phyloP scores from a whole-genome alignment of 257 asterid species.

The Scutellaria baicalensis region DNA sequence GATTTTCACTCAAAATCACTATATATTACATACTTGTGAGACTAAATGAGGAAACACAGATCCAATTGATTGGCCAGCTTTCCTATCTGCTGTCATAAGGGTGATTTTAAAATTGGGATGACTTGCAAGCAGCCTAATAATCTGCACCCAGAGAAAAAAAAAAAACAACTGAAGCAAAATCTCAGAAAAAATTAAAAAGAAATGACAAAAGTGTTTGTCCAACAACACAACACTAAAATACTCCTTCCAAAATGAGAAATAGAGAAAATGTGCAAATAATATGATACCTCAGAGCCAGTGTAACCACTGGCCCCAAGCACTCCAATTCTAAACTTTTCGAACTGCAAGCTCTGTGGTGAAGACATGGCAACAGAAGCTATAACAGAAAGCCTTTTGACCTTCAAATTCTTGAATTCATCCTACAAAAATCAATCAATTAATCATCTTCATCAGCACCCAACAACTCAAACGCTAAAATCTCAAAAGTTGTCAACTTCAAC shows the following conservation, averaged over 20 bases:
- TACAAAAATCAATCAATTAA: constrained; percentile 8
- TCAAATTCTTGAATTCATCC: constrained; percentile 31
- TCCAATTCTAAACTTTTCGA: constrained; percentile 53
- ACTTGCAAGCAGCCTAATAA: constrained; percentile 66
- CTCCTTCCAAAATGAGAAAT: background rate
- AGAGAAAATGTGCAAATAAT: background rate
- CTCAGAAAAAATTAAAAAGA: background rate
- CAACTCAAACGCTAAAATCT: constrained; percentile 8
- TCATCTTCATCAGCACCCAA: background rate
- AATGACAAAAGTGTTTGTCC: background rate
- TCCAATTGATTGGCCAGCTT: constrained; percentile 94
- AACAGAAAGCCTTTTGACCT: constrained; percentile 22
- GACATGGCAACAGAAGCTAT: constrained; percentile 48
- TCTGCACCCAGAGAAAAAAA: constrained; percentile 32
- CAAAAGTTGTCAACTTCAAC: background rate
- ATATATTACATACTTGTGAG: constrained; percentile 42
- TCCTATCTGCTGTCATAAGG: constrained; percentile 86
- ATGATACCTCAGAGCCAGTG: constrained; percentile 74
- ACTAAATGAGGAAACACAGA: constrained; percentile 87
- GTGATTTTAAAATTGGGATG: constrained; percentile 71
- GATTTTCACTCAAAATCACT: background rate
- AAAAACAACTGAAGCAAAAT: background rate
- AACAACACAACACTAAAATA: background rate
- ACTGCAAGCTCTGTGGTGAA: constrained; percentile 22
- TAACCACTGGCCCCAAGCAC: constrained; percentile 92